phyloP scores from a whole-genome alignment of 768 basidiomycete genomes.

The Rhizopogon sp. region DNA sequence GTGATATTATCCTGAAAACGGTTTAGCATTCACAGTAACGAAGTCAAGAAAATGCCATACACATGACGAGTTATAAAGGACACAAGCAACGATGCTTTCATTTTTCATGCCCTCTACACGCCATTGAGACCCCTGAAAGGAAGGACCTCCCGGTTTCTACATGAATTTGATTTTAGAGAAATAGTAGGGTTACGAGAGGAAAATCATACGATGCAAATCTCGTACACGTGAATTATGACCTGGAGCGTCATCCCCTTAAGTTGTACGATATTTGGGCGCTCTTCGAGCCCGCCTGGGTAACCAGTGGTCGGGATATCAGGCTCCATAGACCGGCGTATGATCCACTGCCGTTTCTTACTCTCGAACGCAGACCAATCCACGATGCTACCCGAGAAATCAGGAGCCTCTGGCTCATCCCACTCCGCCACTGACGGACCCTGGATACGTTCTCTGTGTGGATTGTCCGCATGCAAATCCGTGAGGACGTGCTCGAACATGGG shows the following conservation, averaged over 20 bases:
- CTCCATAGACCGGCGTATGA: slow-evolving; percentile 36
- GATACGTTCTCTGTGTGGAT: slow-evolving; percentile 39
- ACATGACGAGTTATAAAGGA: slow-evolving; percentile 33
- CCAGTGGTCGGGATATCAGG: slow-evolving; percentile 40
- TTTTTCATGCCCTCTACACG: slow-evolving; percentile 50
- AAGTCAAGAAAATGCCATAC: slow-evolving; percentile 25
- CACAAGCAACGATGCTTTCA: slow-evolving; percentile 45
- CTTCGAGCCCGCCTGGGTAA: slow-evolving; percentile 43
- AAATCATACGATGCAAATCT: slow-evolving; percentile 36
- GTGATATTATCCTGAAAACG: slow-evolving; percentile 40
- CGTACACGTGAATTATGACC: slow-evolving; percentile 36
- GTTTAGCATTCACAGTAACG: background rate
- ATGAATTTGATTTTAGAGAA: background rate
- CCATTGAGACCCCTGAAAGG: slow-evolving; percentile 36
- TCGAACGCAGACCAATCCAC: slow-evolving; percentile 42
- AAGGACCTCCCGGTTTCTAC: slow-evolving; percentile 29
- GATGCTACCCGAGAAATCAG: slow-evolving; percentile 45
- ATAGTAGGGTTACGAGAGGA: background rate
- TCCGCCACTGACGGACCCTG: slow-evolving; percentile 36
- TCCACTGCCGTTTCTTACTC: slow-evolving; percentile 38
- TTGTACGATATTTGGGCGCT: slow-evolving; percentile 32
- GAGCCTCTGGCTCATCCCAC: slow-evolving; percentile 47
- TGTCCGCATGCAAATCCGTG: slow-evolving; percentile 47
- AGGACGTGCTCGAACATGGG: slow-evolving; percentile 50
- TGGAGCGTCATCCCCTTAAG: slow-evolving; percentile 37